phyloP scores from a whole-genome alignment of 371 early-diverging fungal species.

The Mortierella sp. region DNA sequence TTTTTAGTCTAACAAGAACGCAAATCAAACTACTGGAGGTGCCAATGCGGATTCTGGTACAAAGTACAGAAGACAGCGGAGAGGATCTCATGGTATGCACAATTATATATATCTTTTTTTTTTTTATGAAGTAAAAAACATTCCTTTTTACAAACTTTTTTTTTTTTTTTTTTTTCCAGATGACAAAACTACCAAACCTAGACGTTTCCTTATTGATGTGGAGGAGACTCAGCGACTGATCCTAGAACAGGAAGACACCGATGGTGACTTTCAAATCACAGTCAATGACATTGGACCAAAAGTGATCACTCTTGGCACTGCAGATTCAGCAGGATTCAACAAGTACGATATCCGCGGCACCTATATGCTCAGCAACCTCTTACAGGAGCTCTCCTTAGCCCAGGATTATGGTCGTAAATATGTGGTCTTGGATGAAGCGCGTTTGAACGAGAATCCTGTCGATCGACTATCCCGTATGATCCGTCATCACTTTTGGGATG shows the following conservation, averaged over 20 bases:
- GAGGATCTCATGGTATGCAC: slow-evolving; percentile 55
- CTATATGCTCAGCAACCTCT: slow-evolving; percentile 93
- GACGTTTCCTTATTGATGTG: slow-evolving; percentile 89
- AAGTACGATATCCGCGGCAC: slow-evolving; percentile 94
- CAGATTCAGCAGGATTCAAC: slow-evolving; percentile 87
- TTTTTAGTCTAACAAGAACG: background rate
- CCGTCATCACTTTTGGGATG: slow-evolving; percentile 94
- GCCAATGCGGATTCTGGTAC: slow-evolving; percentile 40
- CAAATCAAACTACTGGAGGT: background rate
- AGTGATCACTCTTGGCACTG: slow-evolving; percentile 87
- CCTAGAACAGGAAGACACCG: slow-evolving; percentile 95
- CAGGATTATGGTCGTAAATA: slow-evolving; percentile 87
- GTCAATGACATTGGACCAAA: slow-evolving; percentile 95
- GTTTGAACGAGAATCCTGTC: slow-evolving; percentile 95
- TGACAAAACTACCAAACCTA: slow-evolving; percentile 75
- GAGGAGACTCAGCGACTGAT: slow-evolving; percentile 83
- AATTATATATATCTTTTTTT: background rate
- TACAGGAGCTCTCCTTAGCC: slow-evolving; percentile 96
- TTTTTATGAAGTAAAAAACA: background rate
- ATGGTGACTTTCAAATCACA: slow-evolving; percentile 97
- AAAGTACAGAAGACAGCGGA: slow-evolving; percentile 52
- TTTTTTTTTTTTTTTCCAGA: slow-evolving; percentile 60
- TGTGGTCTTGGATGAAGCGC: slow-evolving; percentile 88
- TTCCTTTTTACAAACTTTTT: background rate
- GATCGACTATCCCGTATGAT: slow-evolving; percentile 93